Evolutionary conservation across 2,329 filamentous ascomycete species (phyloP), one percentile per base, ranked within the genome.

Genomic region (Harringtonia lauricola): DNA sequence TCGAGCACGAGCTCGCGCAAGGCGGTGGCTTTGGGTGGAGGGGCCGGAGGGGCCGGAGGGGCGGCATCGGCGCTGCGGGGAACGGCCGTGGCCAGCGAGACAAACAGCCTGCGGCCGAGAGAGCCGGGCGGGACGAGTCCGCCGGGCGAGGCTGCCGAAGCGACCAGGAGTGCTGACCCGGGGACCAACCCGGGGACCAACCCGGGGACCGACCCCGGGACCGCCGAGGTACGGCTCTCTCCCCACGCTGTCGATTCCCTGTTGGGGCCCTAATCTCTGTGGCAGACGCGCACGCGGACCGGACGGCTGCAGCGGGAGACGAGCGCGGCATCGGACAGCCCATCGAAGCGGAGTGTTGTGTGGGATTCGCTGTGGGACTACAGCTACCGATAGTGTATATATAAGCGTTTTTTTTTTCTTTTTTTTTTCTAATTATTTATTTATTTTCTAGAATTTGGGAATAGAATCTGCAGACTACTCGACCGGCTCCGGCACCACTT

Each of bases 1-100:
- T 94, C 86, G 59, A 95, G 89, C 62, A 85, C 83, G 14, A 83
- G 76, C 43, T 94, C 86, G 46, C 89, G 84, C 64, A 66, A 31
- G 60, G 66, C 4, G 62, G 61, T 12, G 62, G 43, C 15, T 8
- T 37, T n/a, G 40, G 44, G 13, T 39, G 63, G 14, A 59, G 63
- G n/a, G 33, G 28, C 12, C 9, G 52, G 45, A 9, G 51, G 54
- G 31, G 63, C 6, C 8, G 36, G 18, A 7, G 13, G 24, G 4
- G 13, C 26, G 6, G 26, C 14, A 1, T 22, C 18, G 36, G 21
- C n/a, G 10, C 14, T 40, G 19, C 72, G 71, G 56, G 71, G 69
- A 42, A 76, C 68, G 43, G 70, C 70, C 31, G 55, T 73, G 22
- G 70, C 69, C 21, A 76, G 73, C 54, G 74, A 78, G 59, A 76